Evolutionary conservation across 495 filamentous ascomycete genomes (phyloP), one percentile per base, ranked within the genome.

Genomic region (Extremus antarcticus): DNA sequence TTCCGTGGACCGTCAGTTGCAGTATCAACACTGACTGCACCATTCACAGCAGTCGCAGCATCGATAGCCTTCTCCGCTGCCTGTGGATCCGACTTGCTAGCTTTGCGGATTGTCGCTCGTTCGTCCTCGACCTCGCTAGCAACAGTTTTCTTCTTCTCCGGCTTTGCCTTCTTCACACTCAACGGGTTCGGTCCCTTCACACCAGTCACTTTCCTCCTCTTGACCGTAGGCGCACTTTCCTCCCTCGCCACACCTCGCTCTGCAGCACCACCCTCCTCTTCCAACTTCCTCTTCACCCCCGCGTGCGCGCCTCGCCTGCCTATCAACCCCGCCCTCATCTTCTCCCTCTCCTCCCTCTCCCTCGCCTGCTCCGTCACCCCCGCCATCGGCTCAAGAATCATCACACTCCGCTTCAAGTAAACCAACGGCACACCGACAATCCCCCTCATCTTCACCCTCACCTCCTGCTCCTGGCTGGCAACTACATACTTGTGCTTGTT

Each of bases 401-500:
- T 86, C 16, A 95, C 89, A 51, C 83, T 87, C 53, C 88, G 77
- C 68, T 84, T 84, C 32, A 94, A 82, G 69, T 91, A 90, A 50
- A 94, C 78, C 25, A 90, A 70, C 22, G 89, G 89, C 38, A 88
- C 82, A 25, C 90, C 90, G 25, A 83, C 79, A n/a, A 87, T 68
- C 1, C 66, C 65, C 43, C 83, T 66, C 62, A 87, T 71, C 29
- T 61, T 62, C 51, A 72, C 70, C 49, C 84, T 65, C 10, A 85
- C 69, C 23, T 77, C 76, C 10, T 74, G 67, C 53, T 83, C 79
- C 65, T 88, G 87, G 21, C 79, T 87, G 7, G 90, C 90, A 21
- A 96, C 83, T 20, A 90, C 83, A 68, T 96, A 97, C 48, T 90
- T 78, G 65, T 95, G 83, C 65, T 90, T 94, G 66, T 99, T 99